Evolutionary conservation across 1,284 basidiomycete species (phyloP), one percentile per base, ranked within the genome.

Genomic region (Papiliotrema flavescens): DNA sequence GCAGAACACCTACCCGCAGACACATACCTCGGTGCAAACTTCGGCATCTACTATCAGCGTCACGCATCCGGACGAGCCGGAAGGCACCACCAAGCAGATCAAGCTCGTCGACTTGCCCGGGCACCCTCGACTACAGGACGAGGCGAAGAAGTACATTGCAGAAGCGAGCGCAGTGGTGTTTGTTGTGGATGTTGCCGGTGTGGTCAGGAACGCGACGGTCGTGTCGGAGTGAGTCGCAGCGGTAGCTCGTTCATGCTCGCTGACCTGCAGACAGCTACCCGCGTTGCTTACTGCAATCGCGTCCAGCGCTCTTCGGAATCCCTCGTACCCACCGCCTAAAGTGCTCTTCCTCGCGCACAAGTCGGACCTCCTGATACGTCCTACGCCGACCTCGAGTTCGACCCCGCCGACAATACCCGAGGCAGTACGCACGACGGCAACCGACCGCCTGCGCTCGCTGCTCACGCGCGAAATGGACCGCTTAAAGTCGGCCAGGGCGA

Each of bases 381-480:
- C 65, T 4, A 13, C 62, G 13, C 56, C 62, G 5, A 47, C 59
- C 22, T 24, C 60, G 2, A 48, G 45, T 0, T 60, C 56, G 3
- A 65, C 51, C 7, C 69, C 62, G 9, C 64, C 69, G 6, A 54
- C 66, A 14, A 57, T 74, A 17, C 51, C 67, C 11, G 45, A 50
- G 2, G 40, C 56, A 6, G 61, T 66, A 3, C 55, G 60, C 1
- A 32, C 35, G 6, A 68, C 67, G 1, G 67, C 73, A 0, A 50
- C 53, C 15, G 73, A 74, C 32, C 63, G 74, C 2, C 55, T 74
- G 3, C 57, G 57, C 34, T 66, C 69, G 9, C 65, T 75, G 49
- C 61, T 76, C 28, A 71, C 70, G 3, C 63, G 74, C 5, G 75
- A 76, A 60, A 73, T 76, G 67, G 71, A 74, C 52, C 55, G 72